Evolutionary conservation across 1,284 basidiomycete species (phyloP).

Genomic region (Pseudozyma thailandica): DNA sequence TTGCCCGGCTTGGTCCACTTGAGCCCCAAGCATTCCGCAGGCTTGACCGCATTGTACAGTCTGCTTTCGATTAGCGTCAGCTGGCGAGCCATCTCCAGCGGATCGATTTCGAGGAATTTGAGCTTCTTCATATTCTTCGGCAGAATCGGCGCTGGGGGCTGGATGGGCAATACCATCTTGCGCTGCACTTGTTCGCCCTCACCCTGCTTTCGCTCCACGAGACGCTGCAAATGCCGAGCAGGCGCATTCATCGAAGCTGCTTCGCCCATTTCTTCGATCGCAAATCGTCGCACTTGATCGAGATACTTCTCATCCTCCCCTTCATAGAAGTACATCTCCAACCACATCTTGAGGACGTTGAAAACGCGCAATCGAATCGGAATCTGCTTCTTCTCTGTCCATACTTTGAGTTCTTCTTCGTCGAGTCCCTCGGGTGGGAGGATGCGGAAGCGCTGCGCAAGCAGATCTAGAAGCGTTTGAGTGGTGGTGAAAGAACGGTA

Average conservation of each 20-base stretch:
- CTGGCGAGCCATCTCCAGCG: slow-evolving; percentile 91
- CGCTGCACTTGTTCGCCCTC: slow-evolving; percentile 58
- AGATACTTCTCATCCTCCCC: slow-evolving; percentile 67
- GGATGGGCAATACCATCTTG: slow-evolving; percentile 61
- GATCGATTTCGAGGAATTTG: slow-evolving; percentile 86
- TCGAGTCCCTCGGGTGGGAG: slow-evolving; percentile 78
- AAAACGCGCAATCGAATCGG: slow-evolving; percentile 75
- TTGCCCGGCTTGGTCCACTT: slow-evolving; percentile 66
- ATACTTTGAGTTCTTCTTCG: slow-evolving; percentile 78
- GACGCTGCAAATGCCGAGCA: slow-evolving; percentile 65
- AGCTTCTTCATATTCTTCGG: slow-evolving; percentile 81
- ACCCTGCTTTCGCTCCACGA: slow-evolving; percentile 66
- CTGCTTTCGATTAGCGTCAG: slow-evolving; percentile 90
- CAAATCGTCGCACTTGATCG: slow-evolving; percentile 66
- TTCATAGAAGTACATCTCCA: slow-evolving; percentile 68
- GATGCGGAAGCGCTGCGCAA: slow-evolving; percentile 85
- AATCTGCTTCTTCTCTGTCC: slow-evolving; percentile 88
- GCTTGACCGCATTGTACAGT: slow-evolving; percentile 86
- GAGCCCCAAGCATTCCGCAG: slow-evolving; percentile 84
- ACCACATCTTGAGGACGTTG: slow-evolving; percentile 70
- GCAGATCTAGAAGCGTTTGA: slow-evolving; percentile 84
- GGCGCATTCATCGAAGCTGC: slow-evolving; percentile 47
- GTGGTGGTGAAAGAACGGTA: slow-evolving; percentile 94
- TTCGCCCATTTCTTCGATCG: slow-evolving; percentile 63
- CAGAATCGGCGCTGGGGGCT: slow-evolving; percentile 74